Evolutionary conservation across 495 filamentous ascomycete species (phyloP), one percentile per base, ranked within the genome.

Genomic region (Tetracladium marchalianum): DNA sequence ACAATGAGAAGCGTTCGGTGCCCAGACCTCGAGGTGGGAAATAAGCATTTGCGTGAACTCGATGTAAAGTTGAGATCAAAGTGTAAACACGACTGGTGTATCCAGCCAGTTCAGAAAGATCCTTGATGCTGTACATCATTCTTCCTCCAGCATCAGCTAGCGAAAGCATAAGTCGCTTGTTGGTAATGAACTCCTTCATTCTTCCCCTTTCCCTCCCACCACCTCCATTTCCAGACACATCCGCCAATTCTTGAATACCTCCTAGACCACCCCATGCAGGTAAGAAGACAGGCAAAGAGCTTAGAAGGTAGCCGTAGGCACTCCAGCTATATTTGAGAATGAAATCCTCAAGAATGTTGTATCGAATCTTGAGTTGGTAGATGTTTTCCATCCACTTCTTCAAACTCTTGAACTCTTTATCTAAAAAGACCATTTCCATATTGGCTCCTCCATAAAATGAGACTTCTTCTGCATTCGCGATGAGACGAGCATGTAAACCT

Each of bases 51-150:
- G 92, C 90, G 53, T 99, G 89, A 0, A 92, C 90, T 31, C 93
- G 78, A 58, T 99, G 93, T 22, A 99, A 78, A 0, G 90, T 92
- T 5, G 87, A 87, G 53, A 97, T 92, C 19, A 99, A 76, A 31
- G 85, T 89, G 68, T 95, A 99, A 11, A 99, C 89, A 12, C 92
- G 84, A 13, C 87, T 94, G 1, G 93, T 97, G 65, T 90, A 86
- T 31, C 93, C 93, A 1, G 93, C 93, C 12, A 99, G 69, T 63
- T 97, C 93, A 8, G 90, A 88, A 27, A 99, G 83, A 56, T 99
- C 93, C 67, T 99, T 99, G 67, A 99, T 90, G 52, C 82, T 87
- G 68, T 97, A 97, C 93, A 99, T 99, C 83, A 99, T 92, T 32
- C 93, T 76, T 16, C 90, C 89, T 44, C 93, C 93, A 8, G 93